Evolutionary conservation across 306 rosid species (phyloP).

Genomic region (Castanospermum australe): DNA sequence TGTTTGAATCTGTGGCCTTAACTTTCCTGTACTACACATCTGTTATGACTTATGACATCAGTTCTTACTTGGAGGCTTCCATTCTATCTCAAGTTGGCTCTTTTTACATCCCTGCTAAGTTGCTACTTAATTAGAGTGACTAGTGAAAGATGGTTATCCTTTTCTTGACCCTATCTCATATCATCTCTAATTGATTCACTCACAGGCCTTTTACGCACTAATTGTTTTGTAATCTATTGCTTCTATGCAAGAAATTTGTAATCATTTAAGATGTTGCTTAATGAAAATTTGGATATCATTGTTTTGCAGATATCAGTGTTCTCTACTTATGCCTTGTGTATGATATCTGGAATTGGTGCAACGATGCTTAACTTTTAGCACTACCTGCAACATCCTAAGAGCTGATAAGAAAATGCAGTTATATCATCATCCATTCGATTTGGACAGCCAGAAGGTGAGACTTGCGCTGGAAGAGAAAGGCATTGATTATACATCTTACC

Average conservation of each 20-base stretch:
- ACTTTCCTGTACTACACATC: not conserved
- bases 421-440: slow-evolving; percentile 89
- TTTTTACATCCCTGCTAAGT: not conserved
- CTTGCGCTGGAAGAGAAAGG: slow-evolving; percentile 89
- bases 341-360: slow-evolving; percentile 20
- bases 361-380: not conserved
- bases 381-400: slow-evolving; percentile 10
- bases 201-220: not conserved
- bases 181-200: not conserved
- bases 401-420: slow-evolving; percentile 70
- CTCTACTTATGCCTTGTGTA: not conserved
- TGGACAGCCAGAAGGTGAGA: slow-evolving; percentile 90
- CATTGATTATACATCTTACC: slow-evolving; percentile 87
- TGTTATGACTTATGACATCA: not conserved
- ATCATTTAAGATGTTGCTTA: not conserved
- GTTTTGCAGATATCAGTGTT: slow-evolving; percentile 37
- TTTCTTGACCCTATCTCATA: not conserved
- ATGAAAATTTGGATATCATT: slow-evolving; percentile 16
- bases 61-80: not conserved
- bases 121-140: not conserved
- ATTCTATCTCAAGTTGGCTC: not conserved
- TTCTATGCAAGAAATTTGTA: not conserved
- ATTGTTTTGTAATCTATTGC: not conserved
- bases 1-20: not conserved
- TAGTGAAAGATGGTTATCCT: not conserved